phyloP scores from a whole-genome alignment of 2,329 filamentous ascomycete species.

The Eurotiales sp. region DNA sequence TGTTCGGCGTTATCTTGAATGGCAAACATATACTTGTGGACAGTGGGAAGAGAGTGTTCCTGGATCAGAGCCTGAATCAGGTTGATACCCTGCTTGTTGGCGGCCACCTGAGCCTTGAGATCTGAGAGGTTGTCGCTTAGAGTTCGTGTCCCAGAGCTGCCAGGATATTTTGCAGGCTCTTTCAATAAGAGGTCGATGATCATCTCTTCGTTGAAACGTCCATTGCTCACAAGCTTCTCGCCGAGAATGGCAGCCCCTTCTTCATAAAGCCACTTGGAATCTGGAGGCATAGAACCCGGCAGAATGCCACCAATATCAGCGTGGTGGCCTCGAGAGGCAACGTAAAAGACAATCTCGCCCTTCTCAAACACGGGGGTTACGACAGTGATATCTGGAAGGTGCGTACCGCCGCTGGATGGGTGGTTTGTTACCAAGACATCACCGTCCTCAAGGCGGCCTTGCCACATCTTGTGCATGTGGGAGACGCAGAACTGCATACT shows the following conservation, averaged over 20 bases:
- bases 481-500: slow-evolving; percentile 71
- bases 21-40: slow-evolving; percentile 73
- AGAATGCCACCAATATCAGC: slow-evolving; percentile 74
- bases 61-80: slow-evolving; percentile 67
- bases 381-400: slow-evolving; percentile 74
- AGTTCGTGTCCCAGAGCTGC: slow-evolving; percentile 71
- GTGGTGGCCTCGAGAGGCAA: slow-evolving; percentile 69
- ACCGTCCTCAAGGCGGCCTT: slow-evolving; percentile 68
- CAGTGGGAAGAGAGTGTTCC: slow-evolving; percentile 68
- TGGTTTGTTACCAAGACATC: slow-evolving; percentile 78
- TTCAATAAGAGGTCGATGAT: slow-evolving; percentile 65
- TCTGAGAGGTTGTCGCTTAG: slow-evolving; percentile 77
- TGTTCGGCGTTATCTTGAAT: slow-evolving; percentile 75
- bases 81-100: slow-evolving; percentile 76
- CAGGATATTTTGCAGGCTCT: slow-evolving; percentile 67
- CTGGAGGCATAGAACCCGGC: slow-evolving; percentile 74
- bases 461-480: slow-evolving; percentile 72
- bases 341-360: slow-evolving; percentile 69
- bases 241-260: slow-evolving; percentile 63
- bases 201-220: slow-evolving; percentile 66
- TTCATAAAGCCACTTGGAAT: slow-evolving; percentile 62
- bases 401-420: slow-evolving; percentile 74
- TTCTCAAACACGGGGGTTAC: slow-evolving; percentile 69
- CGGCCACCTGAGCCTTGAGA: slow-evolving; percentile 75
- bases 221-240: slow-evolving; percentile 43